Percentiles rank a stretch among this genome's conserved stretches.
Evolutionary conservation across 192 early-diverging fungal genomes (phyloP).

Genomic region (Lunasporangiospora selenospora): DNA sequence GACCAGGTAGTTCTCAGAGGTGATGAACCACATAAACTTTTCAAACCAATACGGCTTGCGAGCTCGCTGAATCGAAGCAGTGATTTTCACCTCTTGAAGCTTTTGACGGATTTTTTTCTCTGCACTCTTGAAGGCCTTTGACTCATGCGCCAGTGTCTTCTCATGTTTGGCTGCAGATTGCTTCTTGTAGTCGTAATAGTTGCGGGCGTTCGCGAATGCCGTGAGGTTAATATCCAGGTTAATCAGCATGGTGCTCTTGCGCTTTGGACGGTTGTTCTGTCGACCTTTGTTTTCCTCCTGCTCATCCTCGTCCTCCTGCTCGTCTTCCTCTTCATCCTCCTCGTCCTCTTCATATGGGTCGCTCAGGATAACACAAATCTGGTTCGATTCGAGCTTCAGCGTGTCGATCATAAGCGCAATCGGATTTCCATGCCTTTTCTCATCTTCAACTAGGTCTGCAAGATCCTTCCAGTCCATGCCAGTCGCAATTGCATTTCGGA

Average conservation of each 20-base stretch:
- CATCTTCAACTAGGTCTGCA: slow-evolving; percentile 84
- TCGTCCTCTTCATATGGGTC: slow-evolving; percentile 64
- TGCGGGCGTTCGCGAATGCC: slow-evolving; percentile 89
- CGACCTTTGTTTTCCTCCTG: slow-evolving; percentile 50
- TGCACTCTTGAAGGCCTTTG: slow-evolving; percentile 88
- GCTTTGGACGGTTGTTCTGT: slow-evolving; percentile 33
- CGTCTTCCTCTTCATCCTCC: slow-evolving; percentile 37
- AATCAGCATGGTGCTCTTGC: slow-evolving; percentile 53
- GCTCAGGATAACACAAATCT: slow-evolving; percentile 64
- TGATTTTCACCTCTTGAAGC: slow-evolving; percentile 78
- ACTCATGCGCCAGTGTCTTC: slow-evolving; percentile 86
- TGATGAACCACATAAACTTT: slow-evolving; percentile 96
- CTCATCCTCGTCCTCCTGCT: slow-evolving; percentile 42
- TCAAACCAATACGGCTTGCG: slow-evolving; percentile 99
- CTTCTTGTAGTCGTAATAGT: slow-evolving; percentile 88
- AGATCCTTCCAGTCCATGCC: slow-evolving; percentile 98
- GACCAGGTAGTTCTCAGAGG: slow-evolving; percentile 91
- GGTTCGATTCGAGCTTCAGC: slow-evolving; percentile 81
- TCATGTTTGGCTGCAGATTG: slow-evolving; percentile 86
- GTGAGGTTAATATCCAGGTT: slow-evolving; percentile 91
- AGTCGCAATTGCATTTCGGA: slow-evolving; percentile 85
- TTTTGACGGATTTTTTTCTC: slow-evolving; percentile 90
- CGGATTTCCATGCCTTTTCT: slow-evolving; percentile 77
- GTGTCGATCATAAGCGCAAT: slow-evolving; percentile 79
- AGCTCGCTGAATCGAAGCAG: slow-evolving; percentile 78